These are phyloP conservation scores for Neocucurbitaria cava DNA, from an alignment of 2,329 filamentous ascomycete genomes.

Conservation along the genomic window DNA sequence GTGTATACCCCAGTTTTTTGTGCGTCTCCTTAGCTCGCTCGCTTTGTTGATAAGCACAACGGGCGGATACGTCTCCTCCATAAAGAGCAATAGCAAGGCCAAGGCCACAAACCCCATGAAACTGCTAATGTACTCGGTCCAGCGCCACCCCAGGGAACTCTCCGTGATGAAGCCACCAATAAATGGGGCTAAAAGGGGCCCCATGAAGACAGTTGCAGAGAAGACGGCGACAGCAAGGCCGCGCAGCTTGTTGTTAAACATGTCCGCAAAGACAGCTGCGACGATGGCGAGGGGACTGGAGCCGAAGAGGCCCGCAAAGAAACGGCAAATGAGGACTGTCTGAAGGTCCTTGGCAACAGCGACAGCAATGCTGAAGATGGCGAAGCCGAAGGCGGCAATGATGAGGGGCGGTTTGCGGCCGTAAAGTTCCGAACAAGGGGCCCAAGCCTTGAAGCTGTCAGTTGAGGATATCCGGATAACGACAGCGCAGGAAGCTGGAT, in stretches of 20 bases:
- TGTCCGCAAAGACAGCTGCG: conserved; percentile 64
- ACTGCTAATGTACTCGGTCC: conserved; percentile 61
- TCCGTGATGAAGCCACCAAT: conserved; percentile 62
- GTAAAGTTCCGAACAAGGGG: conserved; percentile 60
- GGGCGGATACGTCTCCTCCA: conserved; percentile 65
- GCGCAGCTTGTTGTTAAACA: conserved; percentile 58
- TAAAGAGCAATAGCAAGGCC: conserved; percentile 58
- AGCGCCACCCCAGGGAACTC: conserved; percentile 60
- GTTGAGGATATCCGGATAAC: not conserved
- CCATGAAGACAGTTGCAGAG: conserved; percentile 58
- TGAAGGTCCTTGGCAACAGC: conserved; percentile 61
- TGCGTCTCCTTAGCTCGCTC: conserved; percentile 60
- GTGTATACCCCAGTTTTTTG: conserved; percentile 68
- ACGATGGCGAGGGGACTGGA: conserved; percentile 61
- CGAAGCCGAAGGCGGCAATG: conserved; percentile 58
- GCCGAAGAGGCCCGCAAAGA: conserved; percentile 62
- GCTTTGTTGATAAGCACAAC: conserved; percentile 65
- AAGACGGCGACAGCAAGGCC: conserved; percentile 58
- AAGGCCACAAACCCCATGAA: conserved; percentile 64
- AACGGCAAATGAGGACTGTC: conserved; percentile 60
- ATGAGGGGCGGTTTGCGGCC: conserved; percentile 59
- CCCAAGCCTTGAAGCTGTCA: conserved; percentile 45
- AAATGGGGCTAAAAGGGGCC: conserved; percentile 61
- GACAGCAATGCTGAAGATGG: conserved; percentile 58
- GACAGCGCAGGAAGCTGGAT: not conserved